A percentile compares a stretch with the other conserved stretches of the same genome.
phyloP scores from a whole-genome alignment of 106 monocot genomes.

The Narthecium ossifragum region DNA sequence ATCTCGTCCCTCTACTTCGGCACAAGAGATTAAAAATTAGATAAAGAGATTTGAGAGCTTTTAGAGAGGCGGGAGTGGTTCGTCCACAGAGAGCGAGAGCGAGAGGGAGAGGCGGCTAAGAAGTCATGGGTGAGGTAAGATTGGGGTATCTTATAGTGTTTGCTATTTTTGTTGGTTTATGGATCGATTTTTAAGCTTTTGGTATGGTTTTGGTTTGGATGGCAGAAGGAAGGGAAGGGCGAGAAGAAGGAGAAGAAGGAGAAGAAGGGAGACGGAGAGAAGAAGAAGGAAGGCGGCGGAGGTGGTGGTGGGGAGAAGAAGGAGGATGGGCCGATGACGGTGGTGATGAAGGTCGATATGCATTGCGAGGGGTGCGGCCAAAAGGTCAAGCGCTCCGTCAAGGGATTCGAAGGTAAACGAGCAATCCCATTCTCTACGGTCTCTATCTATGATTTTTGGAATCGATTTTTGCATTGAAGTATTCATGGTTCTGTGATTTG shows the following conservation, averaged over 20 bases:
- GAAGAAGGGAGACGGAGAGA: neutral
- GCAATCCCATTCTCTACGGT: neutral
- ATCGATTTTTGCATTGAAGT: neutral
- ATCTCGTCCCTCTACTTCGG: too few relatives aligned
- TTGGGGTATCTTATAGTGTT: too few relatives aligned
- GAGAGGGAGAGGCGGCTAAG: neutral
- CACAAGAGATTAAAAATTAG: too few relatives aligned
- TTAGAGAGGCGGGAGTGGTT: constrained; percentile 5
- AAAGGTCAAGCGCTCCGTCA: constrained; percentile 42
- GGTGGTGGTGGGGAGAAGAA: constrained; percentile 5
- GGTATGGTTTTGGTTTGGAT: too few relatives aligned
- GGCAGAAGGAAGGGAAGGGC: neutral
- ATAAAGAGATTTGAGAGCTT: too few relatives aligned
- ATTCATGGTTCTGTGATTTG: too few relatives aligned
- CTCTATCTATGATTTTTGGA: neutral
- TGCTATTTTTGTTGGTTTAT: neutral
- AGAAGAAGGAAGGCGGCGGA: neutral
- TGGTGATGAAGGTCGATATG: constrained; percentile 46
- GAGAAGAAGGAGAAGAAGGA: neutral
- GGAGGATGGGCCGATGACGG: constrained; percentile 5
- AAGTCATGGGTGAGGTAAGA: too few relatives aligned
- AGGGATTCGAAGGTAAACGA: constrained; percentile 23
- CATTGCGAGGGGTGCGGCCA: constrained; percentile 62
- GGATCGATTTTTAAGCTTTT: neutral
- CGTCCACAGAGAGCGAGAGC: constrained; percentile 10